Evolutionary conservation across 352 stramenopile species (phyloP), one percentile per base, ranked within the genome.

Genomic region (Phytophthora megakarya): DNA sequence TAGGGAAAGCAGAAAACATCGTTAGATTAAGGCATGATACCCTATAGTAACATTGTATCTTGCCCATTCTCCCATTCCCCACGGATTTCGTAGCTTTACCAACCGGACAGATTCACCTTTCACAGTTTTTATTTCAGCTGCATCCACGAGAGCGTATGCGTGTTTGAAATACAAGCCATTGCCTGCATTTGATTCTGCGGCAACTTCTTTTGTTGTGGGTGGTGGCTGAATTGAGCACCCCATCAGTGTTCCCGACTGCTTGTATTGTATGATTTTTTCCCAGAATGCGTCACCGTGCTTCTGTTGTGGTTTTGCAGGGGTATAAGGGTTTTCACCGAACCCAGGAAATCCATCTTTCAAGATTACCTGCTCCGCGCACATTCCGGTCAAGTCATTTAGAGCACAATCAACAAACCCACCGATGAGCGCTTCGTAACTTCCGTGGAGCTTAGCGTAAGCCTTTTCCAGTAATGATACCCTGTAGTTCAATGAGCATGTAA

Each of bases 31-130:
- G 3, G 2, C 30, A 35, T 15, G 19, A 49, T 16, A n/a, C 3
- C 13, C n/a, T 38, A 16, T 12, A 21, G 1, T 42, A 40, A 4
- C 21, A 49, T 15, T 51, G 7, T 52, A 25, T 44, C 71, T 51
- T 77, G 93, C 86, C 92, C 92, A 98, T 69, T 97, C 90, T 11
- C 89, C 90, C 74, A 95, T 96, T 28, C 90, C 90, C 91, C 91
- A 97, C 0, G 91, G 91, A 65, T 97, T 97, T 21, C 91, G 80
- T 3, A 97, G 64, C 48, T 95, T 91, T 0, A 97, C 66, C 16
- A 97, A 67, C 1, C 72, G 73, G 43, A 93, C 73, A 16, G 38
- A 48, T 16, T 89, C 75, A 2, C 78, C 62, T 37, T 84, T 84
- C 1, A 47, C 23, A 0, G 84, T 88, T 55, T 80, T 87, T 21